Evolutionary conservation across 2,329 filamentous ascomycete genomes (phyloP).

Genomic region (Daldinia eschscholtzii): DNA sequence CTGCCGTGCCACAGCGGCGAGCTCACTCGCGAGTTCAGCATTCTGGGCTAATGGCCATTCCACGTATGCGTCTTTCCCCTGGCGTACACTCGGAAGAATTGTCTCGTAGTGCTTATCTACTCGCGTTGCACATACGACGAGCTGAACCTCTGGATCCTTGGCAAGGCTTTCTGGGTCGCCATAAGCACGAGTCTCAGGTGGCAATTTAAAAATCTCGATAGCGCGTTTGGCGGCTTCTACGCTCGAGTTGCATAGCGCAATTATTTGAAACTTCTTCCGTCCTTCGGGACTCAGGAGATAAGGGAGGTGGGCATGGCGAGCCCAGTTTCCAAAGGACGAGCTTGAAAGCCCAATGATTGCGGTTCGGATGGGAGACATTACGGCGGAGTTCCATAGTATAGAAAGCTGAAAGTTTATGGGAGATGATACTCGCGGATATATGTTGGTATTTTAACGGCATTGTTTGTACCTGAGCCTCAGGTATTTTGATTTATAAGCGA

Average conservation of each 20-base stretch:
- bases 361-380: constrained; percentile 3
- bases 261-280: neutral
- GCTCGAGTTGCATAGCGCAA: constrained; percentile 7
- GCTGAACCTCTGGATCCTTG: constrained; percentile 2
- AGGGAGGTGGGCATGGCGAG: neutral
- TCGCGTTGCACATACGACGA: constrained; percentile 4
- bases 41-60: constrained; percentile 5
- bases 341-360: constrained; percentile 2
- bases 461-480: neutral
- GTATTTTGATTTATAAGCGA: constrained; percentile 9
- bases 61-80: constrained; percentile 2
- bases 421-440: neutral
- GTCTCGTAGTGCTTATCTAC: constrained; percentile 8
- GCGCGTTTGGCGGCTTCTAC: neutral
- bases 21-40: neutral
- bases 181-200: constrained; percentile 1
- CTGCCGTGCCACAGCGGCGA: neutral
- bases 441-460: neutral
- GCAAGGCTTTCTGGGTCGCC: constrained; percentile 4
- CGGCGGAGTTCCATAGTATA: no score
- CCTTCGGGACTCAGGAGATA: constrained; percentile 1
- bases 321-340: neutral
- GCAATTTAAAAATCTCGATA: neutral
- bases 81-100: neutral
- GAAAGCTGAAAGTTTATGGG: neutral